A percentile compares a stretch with the other conserved stretches of the same genome.
These are phyloP conservation scores for Dendryphion nanum DNA, from an alignment of 2,329 filamentous ascomycete species.

Conservation along the genomic window DNA sequence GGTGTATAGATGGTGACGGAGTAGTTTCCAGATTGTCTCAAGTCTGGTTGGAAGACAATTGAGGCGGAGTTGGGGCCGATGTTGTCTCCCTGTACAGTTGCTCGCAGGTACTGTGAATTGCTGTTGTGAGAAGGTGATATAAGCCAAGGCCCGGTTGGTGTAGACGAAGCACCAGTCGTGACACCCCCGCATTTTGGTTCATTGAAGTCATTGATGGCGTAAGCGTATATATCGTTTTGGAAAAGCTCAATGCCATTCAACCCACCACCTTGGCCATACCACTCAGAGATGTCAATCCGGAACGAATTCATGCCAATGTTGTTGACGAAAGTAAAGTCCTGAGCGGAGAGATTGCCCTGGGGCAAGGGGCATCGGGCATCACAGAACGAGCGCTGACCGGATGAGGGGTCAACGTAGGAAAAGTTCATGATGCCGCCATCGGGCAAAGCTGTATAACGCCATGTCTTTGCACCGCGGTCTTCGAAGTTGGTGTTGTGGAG, in stretches of 20 bases:
- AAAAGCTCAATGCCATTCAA: slow-evolving; percentile 84
- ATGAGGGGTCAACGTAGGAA: slow-evolving; percentile 74
- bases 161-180: slow-evolving; percentile 62
- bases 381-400: slow-evolving; percentile 68
- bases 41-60: slow-evolving; percentile 79
- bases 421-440: slow-evolving; percentile 94
- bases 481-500: slow-evolving; percentile 84
- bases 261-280: slow-evolving; percentile 83
- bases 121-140: slow-evolving; percentile 67
- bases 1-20: slow-evolving; percentile 89
- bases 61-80: slow-evolving; percentile 59
- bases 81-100: slow-evolving; percentile 58
- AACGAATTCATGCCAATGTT: slow-evolving; percentile 87
- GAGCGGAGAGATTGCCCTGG: slow-evolving; percentile 64
- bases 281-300: slow-evolving; percentile 79
- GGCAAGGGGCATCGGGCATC: slow-evolving; percentile 84
- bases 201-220: slow-evolving; percentile 84
- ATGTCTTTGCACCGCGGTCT: slow-evolving; percentile 83
- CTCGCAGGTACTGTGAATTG: slow-evolving; percentile 73
- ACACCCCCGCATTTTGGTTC: slow-evolving; percentile 75
- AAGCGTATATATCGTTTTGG: slow-evolving; percentile 79
- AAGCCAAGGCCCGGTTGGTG: slow-evolving; percentile 71
- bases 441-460: slow-evolving; percentile 80
- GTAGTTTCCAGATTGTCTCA: slow-evolving; percentile 88
- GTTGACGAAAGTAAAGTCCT: slow-evolving; percentile 94